Percentiles rank a stretch among this genome's conserved stretches.
Evolutionary conservation across 805 yeast genomes (phyloP).

Genomic region (Peterozyma toletana): DNA sequence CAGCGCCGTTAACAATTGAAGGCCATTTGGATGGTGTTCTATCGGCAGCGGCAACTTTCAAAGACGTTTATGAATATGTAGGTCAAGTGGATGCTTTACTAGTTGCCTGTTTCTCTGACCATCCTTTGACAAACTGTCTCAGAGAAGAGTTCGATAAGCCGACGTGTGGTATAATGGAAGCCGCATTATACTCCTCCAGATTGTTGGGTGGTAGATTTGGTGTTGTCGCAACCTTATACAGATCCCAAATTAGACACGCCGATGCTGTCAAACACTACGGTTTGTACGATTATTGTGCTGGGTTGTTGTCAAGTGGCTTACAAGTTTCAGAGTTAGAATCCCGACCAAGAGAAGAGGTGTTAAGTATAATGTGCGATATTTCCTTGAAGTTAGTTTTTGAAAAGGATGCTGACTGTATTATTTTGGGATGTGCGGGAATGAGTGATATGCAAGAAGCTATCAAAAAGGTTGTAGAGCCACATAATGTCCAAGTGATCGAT

Average conservation of each 20-base stretch:
- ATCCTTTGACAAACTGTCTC: conserved; percentile 24
- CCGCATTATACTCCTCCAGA: conserved; percentile 24
- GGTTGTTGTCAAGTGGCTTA: conserved; percentile 22
- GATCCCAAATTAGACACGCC: conserved; percentile 24
- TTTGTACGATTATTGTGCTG: conserved; percentile 22
- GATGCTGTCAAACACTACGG: conserved; percentile 22
- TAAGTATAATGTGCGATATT: conserved; percentile 17
- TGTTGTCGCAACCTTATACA: conserved; percentile 21
- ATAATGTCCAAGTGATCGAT: conserved; percentile 17
- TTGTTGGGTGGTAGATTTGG: conserved; percentile 26
- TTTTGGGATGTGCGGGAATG: conserved; percentile 27
- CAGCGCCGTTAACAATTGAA: conserved; percentile 23
- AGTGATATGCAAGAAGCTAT: conserved; percentile 20
- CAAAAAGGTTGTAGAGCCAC: conserved; percentile 10
- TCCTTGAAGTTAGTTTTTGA: conserved; percentile 19
- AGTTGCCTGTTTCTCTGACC: conserved; percentile 28
- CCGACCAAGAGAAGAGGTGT: conserved; percentile 22
- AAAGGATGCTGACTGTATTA: conserved; percentile 20
- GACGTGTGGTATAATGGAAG: conserved; percentile 26
- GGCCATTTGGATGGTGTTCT: conserved; percentile 26
- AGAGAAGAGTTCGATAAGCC: conserved; percentile 27
- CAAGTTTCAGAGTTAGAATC: conserved; percentile 24
- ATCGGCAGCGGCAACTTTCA: conserved; percentile 22
- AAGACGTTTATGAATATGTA: conserved; percentile 20
- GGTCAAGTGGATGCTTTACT: conserved; percentile 22